Conservation (phyloP, 2,329 filamentous ascomycete genomes). For the Pyricularia grisea region DNA sequence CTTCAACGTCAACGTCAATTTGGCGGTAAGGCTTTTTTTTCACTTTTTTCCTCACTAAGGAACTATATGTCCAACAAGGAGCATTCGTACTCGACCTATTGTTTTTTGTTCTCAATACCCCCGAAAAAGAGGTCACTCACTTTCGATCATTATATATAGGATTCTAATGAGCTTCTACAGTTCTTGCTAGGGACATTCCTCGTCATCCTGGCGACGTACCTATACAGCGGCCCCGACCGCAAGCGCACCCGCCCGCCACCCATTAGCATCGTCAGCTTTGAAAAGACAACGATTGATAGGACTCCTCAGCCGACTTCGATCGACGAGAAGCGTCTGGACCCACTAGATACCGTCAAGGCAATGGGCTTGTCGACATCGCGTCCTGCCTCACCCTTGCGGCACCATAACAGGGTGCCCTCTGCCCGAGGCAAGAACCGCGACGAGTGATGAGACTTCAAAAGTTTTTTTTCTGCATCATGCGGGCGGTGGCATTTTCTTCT, state of each 20-base stretch:
- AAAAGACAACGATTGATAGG: constrained; percentile 60
- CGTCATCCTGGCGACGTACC: constrained; percentile 73
- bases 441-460: constrained; percentile 15
- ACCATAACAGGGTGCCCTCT: constrained; percentile 24
- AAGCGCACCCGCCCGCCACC: constrained; percentile 52
- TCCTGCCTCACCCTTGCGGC: constrained; percentile 33
- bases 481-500: not conserved
- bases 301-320: constrained; percentile 21
- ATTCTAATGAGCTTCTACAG: constrained; percentile 31
- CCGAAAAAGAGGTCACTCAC: not conserved
- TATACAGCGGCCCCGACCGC: constrained; percentile 65
- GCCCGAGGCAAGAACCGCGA: constrained; percentile 27
- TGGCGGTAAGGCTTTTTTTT: constrained; percentile 50
- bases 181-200: constrained; percentile 72
- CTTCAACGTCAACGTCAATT: constrained; percentile 69
- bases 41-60: not conserved
- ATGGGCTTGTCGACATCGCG: constrained; percentile 34
- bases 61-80: not conserved
- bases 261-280: constrained; percentile 62
- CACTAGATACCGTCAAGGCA: constrained; percentile 27
- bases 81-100: not conserved
- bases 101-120: not conserved
- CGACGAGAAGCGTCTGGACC: constrained; percentile 25
- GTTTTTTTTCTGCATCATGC: not conserved
- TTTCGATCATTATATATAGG: not conserved